Evolutionary conservation across 306 rosid species (phyloP), one percentile per base, ranked within the genome.

Genomic region (Gleditsia sinensis): DNA sequence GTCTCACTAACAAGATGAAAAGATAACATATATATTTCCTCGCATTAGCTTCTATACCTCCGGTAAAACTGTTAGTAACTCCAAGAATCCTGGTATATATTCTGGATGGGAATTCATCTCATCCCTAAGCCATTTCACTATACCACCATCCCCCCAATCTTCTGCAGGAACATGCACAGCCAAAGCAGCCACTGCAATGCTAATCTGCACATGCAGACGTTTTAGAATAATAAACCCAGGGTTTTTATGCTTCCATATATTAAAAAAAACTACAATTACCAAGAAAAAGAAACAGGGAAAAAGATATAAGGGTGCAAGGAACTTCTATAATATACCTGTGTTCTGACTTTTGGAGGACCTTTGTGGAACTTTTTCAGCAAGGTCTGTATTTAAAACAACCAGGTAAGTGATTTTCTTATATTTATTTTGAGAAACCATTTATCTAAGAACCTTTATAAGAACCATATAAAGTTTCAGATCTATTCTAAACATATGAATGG

Each of bases 121-220:
- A 84, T 90, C 95, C 80, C 89, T 86, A 23, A 95, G 98, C 99
- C 99, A 95, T 81, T 82, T 90, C 40, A 95, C 93, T 72, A 95
- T 92, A 79, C 99, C 99, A 83, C 97, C 97, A 82, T 88, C 98
- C 46, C 99, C 98, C 99, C 99, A 95, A 70, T 92, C 99, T 80
- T 87, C 92, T 8, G 99, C 91, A 61, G 96, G 89, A 85, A 95
- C 99, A 55, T 95, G 96, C 74, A 95, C 98, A 69, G 99, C 98
- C 91, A 95, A 82, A 36, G 99, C 99, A 86, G 98, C 99, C 69
- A 95, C 98, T 8, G 98, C 99, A 83, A 95, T 92, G 91, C 99
- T 95, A 81, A 95, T 92, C 99, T 95, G 86, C 74, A 79, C 21
- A 75, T 67, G 67, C 81, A 56, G 69, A 75, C 43, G 71, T 80